Percentiles rank a stretch among this genome's conserved stretches.
These are phyloP conservation scores for Coemansia sp. DNA, from an alignment of 192 early-diverging fungal genomes.

Conservation along the genomic window DNA sequence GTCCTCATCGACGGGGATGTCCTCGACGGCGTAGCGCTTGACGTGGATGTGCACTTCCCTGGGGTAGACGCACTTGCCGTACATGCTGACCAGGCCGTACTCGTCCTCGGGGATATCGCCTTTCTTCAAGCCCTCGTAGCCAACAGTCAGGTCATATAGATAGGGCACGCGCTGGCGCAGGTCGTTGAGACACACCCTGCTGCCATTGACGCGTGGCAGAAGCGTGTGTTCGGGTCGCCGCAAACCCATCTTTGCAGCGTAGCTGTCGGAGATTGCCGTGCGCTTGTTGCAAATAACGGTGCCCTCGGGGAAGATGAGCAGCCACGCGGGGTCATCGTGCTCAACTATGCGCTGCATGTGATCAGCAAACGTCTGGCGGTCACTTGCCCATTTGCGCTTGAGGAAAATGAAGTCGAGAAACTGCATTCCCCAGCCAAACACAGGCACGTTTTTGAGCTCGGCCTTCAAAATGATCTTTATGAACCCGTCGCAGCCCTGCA, in stretches of 20 bases:
- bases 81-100: constrained; percentile 74
- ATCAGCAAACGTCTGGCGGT: constrained; percentile 58
- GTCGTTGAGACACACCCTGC: constrained; percentile 65
- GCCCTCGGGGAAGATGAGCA: constrained; percentile 95
- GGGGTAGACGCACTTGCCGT: constrained; percentile 69
- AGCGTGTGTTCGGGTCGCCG: constrained; percentile 65
- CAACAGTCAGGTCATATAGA: constrained; percentile 87
- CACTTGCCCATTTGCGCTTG: constrained; percentile 79
- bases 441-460: constrained; percentile 74
- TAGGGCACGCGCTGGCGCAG: constrained; percentile 65
- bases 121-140: constrained; percentile 69
- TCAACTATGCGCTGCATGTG: constrained; percentile 57
- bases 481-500: constrained; percentile 68
- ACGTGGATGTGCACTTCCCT: constrained; percentile 80
- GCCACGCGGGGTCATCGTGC: constrained; percentile 73
- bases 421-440: constrained; percentile 87
- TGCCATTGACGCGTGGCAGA: constrained; percentile 81
- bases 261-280: constrained; percentile 62
- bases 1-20: constrained; percentile 67
- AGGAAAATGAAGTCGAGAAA: constrained; percentile 95
- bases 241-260: constrained; percentile 63
- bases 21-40: constrained; percentile 58
- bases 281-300: constrained; percentile 82
- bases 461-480: constrained; percentile 92
- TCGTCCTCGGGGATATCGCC: constrained; percentile 80